Conservation (phyloP, 2,329 filamentous ascomycete species). For the Trichoderma breve region DNA sequence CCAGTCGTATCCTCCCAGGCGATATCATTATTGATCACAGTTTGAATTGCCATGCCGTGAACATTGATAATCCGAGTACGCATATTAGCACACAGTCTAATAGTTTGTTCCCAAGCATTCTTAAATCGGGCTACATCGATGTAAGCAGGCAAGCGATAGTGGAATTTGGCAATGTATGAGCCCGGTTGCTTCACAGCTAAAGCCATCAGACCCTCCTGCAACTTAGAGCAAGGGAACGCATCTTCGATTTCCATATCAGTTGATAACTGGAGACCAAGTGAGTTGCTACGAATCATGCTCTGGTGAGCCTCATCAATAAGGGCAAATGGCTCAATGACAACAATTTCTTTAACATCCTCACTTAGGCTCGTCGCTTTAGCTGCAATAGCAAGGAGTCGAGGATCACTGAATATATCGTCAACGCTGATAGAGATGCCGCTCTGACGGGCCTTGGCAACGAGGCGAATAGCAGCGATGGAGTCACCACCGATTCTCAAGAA, state of each 20-base stretch:
- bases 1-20: neutral
- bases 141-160: slow-evolving; percentile 23
- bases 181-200: slow-evolving; percentile 32
- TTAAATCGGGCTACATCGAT: slow-evolving; percentile 26
- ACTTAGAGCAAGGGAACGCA: slow-evolving; percentile 24
- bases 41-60: slow-evolving; percentile 16
- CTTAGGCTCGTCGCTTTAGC: neutral
- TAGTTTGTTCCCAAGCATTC: slow-evolving; percentile 23
- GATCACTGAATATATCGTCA: slow-evolving; percentile 12
- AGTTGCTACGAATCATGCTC: neutral
- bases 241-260: slow-evolving; percentile 20
- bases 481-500: slow-evolving; percentile 22
- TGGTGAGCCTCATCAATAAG: neutral
- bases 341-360: neutral
- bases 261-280: neutral
- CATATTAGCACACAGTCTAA: slow-evolving; percentile 23
- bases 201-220: slow-evolving; percentile 28
- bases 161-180: slow-evolving; percentile 36
- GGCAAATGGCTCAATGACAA: neutral
- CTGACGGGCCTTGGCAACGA: neutral
- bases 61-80: slow-evolving; percentile 26
- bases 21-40: slow-evolving; percentile 21
- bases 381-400: slow-evolving; percentile 9
- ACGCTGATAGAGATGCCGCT: slow-evolving; percentile 5
- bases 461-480: slow-evolving; percentile 18